Evolutionary conservation across 2,329 filamentous ascomycete species (phyloP).

Genomic region (Geoglossum cookeanum): DNA sequence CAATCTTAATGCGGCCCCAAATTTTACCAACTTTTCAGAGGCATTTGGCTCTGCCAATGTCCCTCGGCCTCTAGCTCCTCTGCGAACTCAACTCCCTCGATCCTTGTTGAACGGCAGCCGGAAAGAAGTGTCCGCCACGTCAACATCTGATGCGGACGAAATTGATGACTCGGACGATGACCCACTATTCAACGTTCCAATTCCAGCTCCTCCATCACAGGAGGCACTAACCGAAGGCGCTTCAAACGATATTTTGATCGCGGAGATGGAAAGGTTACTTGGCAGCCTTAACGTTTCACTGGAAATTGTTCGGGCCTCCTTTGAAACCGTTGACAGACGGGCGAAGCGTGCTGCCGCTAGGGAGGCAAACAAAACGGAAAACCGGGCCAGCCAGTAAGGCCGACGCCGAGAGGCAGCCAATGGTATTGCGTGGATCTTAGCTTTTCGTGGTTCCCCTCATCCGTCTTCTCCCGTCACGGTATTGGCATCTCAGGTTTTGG

Average conservation of each 20-base stretch:
- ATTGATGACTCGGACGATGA: background rate
- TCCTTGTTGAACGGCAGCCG: background rate
- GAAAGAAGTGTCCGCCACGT: background rate
- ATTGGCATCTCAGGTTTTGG: background rate
- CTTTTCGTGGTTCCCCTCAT: background rate
- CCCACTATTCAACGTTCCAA: background rate
- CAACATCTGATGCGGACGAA: background rate
- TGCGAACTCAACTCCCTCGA: background rate
- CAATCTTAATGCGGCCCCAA: background rate
- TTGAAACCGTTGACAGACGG: background rate
- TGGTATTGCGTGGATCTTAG: background rate
- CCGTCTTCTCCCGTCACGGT: background rate
- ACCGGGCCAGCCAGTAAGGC: background rate
- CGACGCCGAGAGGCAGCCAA: background rate
- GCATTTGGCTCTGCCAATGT: background rate
- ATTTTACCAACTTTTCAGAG: background rate
- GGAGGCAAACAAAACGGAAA: background rate
- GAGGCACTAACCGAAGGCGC: slow-evolving; percentile 3
- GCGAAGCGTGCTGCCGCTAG: background rate
- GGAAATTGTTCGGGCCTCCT: background rate
- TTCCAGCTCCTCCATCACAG: slow-evolving; percentile 1
- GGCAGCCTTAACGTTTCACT: background rate
- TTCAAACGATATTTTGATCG: background rate
- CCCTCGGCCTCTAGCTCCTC: background rate
- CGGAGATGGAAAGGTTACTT: background rate